A percentile compares a stretch with the other conserved stretches of the same genome.
Conservation (phyloP, 2,329 filamentous ascomycete species). For the Hymenoscyphus albidus region DNA sequence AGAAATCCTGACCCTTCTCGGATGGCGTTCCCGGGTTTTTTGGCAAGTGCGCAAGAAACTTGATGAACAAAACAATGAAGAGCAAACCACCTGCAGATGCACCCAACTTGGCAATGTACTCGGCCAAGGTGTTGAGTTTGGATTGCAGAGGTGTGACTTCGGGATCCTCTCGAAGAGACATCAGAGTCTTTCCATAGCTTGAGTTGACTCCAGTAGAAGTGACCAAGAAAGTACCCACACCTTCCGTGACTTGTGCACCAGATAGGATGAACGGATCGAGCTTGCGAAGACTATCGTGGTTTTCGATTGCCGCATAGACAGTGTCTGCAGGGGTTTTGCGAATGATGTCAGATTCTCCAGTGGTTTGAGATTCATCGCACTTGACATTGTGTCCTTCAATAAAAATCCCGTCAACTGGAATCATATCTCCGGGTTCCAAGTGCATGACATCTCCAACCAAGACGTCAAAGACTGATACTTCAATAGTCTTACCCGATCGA, state of each 20-base stretch:
- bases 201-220: constrained; percentile 72
- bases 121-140: constrained; percentile 72
- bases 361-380: constrained; percentile 72
- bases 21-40: constrained; percentile 45
- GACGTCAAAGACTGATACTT: constrained; percentile 68
- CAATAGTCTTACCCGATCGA: constrained; percentile 67
- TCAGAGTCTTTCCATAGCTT: constrained; percentile 72
- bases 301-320: constrained; percentile 59
- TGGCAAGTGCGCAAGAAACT: constrained; percentile 63
- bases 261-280: constrained; percentile 79
- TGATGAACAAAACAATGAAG: constrained; percentile 77
- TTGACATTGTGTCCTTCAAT: constrained; percentile 63
- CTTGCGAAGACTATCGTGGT: constrained; percentile 57
- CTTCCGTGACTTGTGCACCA: constrained; percentile 72
- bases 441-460: constrained; percentile 71
- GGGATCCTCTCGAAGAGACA: constrained; percentile 71
- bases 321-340: constrained; percentile 64
- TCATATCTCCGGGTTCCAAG: constrained; percentile 68
- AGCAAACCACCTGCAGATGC: constrained; percentile 67
- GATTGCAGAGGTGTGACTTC: constrained; percentile 76
- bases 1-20: constrained; percentile 57
- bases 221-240: constrained; percentile 71
- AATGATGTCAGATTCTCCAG: constrained; percentile 70
- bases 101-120: constrained; percentile 75
- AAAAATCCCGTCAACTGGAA: constrained; percentile 69